These are phyloP conservation scores for Typha latifolia DNA, from an alignment of 176 grass and related monocot genomes.

Conservation along the genomic window DNA sequence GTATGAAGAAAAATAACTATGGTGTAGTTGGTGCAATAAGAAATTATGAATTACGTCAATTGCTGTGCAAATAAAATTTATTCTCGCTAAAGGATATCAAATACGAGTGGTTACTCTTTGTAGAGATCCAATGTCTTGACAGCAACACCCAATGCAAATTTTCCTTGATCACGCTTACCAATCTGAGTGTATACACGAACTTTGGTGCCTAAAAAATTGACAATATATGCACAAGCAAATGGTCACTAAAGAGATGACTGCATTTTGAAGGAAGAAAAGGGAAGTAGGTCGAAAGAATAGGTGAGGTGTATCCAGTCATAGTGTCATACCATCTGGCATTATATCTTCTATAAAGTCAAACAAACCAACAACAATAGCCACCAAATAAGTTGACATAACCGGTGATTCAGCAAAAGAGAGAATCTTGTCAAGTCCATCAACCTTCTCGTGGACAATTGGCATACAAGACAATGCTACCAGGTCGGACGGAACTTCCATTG, in stretches of 20 bases:
- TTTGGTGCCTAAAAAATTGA: constrained; percentile 34
- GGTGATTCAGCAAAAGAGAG: constrained; percentile 55
- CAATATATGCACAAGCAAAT: constrained; percentile 11
- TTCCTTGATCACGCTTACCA: constrained; percentile 65
- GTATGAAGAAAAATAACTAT: no score
- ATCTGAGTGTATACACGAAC: constrained; percentile 75
- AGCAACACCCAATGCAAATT: constrained; percentile 79
- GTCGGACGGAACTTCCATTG: constrained; percentile 52
- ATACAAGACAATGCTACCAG: constrained; percentile 82
- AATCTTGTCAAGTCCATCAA: constrained; percentile 36
- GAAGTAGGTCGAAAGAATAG: neutral
- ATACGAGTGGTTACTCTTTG: constrained; percentile 41
- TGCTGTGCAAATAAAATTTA: no score
- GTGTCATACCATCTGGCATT: constrained; percentile 47
- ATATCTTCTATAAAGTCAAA: constrained; percentile 59
- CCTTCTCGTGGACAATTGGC: constrained; percentile 38
- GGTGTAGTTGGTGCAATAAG: no score
- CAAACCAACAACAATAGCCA: constrained; percentile 72
- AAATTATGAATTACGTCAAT: no score
- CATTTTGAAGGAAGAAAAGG: constrained; percentile 9
- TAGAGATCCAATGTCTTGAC: constrained; percentile 65
- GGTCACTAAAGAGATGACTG: neutral
- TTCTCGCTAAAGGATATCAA: no score
- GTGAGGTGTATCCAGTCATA: neutral
- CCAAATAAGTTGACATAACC: constrained; percentile 93